Evolutionary conservation across 2,329 filamentous ascomycete genomes (phyloP).

Genomic region (Didymellaceae sp.): DNA sequence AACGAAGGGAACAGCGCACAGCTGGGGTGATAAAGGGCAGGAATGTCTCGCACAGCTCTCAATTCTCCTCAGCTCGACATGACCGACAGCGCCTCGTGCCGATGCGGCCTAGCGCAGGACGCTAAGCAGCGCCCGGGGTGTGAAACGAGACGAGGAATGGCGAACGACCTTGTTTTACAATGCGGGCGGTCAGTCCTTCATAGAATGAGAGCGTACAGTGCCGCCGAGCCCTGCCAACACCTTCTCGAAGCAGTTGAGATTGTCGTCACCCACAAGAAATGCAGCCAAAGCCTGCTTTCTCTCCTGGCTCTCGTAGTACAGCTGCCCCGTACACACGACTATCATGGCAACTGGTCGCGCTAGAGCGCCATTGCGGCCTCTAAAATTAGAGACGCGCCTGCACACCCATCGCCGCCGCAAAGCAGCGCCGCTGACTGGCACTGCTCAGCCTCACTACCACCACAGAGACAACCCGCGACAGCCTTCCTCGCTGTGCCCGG

Average conservation of each 20-base stretch:
- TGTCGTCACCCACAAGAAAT: conserved; percentile 5
- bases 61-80: conserved; percentile 21
- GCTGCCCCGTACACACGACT: conserved; percentile 7
- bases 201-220: conserved; percentile 23
- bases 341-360: conserved; percentile 7
- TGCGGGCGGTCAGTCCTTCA: conserved; percentile 31
- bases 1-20: conserved; percentile 29
- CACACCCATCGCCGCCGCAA: conserved; percentile 19
- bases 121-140: conserved; percentile 15
- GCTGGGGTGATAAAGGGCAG: conserved; percentile 36
- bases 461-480: conserved; percentile 4
- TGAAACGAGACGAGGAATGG: conserved; percentile 17
- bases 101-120: conserved; percentile 6
- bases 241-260: conserved; percentile 13
- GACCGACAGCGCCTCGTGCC: conserved; percentile 19
- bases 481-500: conserved; percentile 11
- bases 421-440: conserved; percentile 23
- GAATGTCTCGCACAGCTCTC: conserved; percentile 20
- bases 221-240: conserved; percentile 9
- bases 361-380: conserved; percentile 15
- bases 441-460: conserved; percentile 36
- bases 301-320: conserved; percentile 5
- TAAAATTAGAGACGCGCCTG: conserved; percentile 30
- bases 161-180: conserved; percentile 27
- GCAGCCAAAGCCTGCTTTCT: conserved; percentile 10